Evolutionary conservation across 306 rosid genomes (phyloP).

Genomic region (Alnus glutinosa): DNA sequence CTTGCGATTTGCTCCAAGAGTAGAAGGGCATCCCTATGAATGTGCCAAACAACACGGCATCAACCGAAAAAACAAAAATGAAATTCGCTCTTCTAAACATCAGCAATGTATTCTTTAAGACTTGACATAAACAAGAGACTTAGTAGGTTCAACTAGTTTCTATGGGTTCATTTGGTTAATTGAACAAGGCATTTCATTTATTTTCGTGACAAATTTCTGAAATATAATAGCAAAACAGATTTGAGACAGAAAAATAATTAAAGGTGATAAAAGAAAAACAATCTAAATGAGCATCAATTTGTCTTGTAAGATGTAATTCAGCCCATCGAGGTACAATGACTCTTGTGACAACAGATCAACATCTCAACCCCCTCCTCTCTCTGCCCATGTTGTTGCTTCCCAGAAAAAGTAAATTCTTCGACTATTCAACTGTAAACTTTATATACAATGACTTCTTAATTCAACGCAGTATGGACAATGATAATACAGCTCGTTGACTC

Average conservation of each 20-base stretch:
- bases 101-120: not conserved
- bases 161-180: not conserved
- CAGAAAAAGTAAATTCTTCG: not conserved
- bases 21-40: constrained; percentile 91
- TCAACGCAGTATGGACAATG: not conserved
- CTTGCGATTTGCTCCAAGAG: constrained; percentile 94
- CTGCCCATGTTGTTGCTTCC: not conserved
- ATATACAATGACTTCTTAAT: not conserved
- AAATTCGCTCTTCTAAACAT: constrained; percentile 5
- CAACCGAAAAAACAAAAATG: constrained; percentile 19
- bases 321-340: not conserved
- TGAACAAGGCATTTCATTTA: not conserved
- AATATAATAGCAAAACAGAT: not conserved
- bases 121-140: not conserved
- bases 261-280: not conserved
- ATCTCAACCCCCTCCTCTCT: not conserved
- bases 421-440: not conserved
- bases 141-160: not conserved
- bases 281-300: not conserved
- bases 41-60: constrained; percentile 25
- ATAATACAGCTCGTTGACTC: not conserved
- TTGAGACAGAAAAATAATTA: not conserved
- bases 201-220: not conserved
- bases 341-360: not conserved
- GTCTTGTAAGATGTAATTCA: not conserved